phyloP scores from a whole-genome alignment of 2,329 filamentous ascomycete genomes.

The Biscogniauxia sp. region DNA sequence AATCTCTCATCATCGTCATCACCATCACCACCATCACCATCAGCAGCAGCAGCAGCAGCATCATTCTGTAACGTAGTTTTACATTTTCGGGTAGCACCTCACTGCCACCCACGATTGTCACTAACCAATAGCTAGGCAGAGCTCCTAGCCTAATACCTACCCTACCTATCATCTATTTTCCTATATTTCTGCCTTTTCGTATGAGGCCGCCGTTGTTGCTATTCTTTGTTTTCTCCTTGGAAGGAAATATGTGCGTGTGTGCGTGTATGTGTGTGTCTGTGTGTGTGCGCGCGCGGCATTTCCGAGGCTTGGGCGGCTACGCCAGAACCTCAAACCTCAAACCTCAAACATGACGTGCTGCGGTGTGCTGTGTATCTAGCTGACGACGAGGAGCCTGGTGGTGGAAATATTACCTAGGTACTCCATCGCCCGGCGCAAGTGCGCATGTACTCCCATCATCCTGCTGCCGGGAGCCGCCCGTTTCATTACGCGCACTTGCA shows the following conservation, averaged over 20 bases:
- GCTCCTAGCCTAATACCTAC: too few relatives aligned
- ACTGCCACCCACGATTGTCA: neutral
- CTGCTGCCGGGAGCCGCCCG: neutral
- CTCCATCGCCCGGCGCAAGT: neutral
- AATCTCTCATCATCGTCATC: neutral
- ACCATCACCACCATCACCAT: too few relatives aligned
- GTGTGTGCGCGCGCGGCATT: conserved; percentile 8
- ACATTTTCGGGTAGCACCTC: neutral
- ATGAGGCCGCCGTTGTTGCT: neutral
- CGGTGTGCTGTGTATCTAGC: neutral
- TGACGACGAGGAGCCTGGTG: conserved; percentile 8
- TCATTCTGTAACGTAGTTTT: neutral
- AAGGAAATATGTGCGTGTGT: neutral
- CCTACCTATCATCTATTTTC: too few relatives aligned
- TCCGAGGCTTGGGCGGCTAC: conserved; percentile 20
- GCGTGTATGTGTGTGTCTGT: neutral
- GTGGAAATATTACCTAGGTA: neutral
- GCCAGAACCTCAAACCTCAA: conserved; percentile 1
- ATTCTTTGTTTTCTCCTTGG: neutral
- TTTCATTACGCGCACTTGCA: neutral
- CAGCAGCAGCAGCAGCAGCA: too few relatives aligned
- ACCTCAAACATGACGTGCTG: too few relatives aligned
- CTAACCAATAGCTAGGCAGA: neutral
- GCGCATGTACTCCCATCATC: neutral
- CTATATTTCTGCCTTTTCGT: neutral